A percentile compares a stretch with the other conserved stretches of the same genome.
phyloP scores from a whole-genome alignment of 805 yeast species.

The Candida maris region DNA sequence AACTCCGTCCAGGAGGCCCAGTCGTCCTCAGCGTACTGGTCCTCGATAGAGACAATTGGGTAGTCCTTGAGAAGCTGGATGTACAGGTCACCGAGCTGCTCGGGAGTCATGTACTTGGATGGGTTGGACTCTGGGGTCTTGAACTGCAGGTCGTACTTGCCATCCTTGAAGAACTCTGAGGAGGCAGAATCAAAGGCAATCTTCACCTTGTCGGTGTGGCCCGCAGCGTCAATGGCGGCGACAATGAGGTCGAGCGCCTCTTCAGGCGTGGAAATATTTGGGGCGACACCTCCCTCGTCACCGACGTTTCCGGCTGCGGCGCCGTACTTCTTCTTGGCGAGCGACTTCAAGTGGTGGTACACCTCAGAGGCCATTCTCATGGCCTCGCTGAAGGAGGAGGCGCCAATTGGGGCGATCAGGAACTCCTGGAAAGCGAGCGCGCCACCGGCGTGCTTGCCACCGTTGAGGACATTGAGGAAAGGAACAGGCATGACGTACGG shows the following conservation, averaged over 20 bases:
- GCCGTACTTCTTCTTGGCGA: slow-evolving; percentile 92
- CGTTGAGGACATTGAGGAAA: slow-evolving; percentile 96
- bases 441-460: slow-evolving; percentile 99
- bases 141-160: slow-evolving; percentile 95
- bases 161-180: slow-evolving; percentile 94
- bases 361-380: slow-evolving; percentile 95
- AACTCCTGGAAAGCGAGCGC: slow-evolving; percentile 97
- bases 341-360: slow-evolving; percentile 89
- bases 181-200: slow-evolving; percentile 96
- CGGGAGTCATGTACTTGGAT: slow-evolving; percentile 84
- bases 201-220: slow-evolving; percentile 85
- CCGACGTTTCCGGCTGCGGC: slow-evolving; percentile 98
- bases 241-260: slow-evolving; percentile 94
- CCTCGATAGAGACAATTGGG: slow-evolving; percentile 97
- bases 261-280: slow-evolving; percentile 87
- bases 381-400: slow-evolving; percentile 86
- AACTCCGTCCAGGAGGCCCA: slow-evolving; percentile 96
- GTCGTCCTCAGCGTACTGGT: slow-evolving; percentile 98
- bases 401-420: slow-evolving; percentile 95
- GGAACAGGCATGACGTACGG: slow-evolving; percentile 97
- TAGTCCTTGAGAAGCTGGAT: slow-evolving; percentile 71
- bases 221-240: slow-evolving; percentile 84
- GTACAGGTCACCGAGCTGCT: slow-evolving; percentile 81
- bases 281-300: slow-evolving; percentile 99
- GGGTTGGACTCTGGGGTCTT: slow-evolving; percentile 89